phyloP scores from a whole-genome alignment of 2,329 filamentous ascomycete species.

The Fusarium penzigii region DNA sequence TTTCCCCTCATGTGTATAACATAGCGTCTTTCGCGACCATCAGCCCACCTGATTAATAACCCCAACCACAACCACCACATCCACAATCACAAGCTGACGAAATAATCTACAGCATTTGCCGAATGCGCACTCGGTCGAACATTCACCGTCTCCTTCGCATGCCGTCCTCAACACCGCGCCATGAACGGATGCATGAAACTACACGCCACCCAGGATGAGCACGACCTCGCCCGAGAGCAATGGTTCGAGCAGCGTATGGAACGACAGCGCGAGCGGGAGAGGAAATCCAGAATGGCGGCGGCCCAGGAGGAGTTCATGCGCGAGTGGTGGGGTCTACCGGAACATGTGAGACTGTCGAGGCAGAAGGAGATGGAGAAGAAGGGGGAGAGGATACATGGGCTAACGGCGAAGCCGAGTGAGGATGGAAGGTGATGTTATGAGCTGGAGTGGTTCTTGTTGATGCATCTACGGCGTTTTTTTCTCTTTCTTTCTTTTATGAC shows the following conservation, averaged over 20 bases:
- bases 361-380: conserved; percentile 48
- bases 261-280: conserved; percentile 67
- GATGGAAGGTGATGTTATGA: conserved; percentile 20
- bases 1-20: background rate
- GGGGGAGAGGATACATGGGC: conserved; percentile 58
- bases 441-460: background rate
- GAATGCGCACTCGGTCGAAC: conserved; percentile 85
- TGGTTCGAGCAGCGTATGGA: conserved; percentile 84
- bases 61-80: background rate
- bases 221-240: conserved; percentile 87
- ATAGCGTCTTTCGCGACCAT: background rate
- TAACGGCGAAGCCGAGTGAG: conserved; percentile 38
- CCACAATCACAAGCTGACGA: background rate
- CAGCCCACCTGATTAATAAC: conserved; percentile 3
- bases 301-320: conserved; percentile 66
- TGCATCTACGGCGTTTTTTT: too few species aligned
- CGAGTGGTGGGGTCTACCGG: conserved; percentile 68
- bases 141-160: conserved; percentile 84
- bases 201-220: conserved; percentile 80
- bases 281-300: conserved; percentile 57
- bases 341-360: conserved; percentile 53
- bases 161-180: conserved; percentile 72
- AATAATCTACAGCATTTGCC: conserved; percentile 70
- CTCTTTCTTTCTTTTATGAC: too few species aligned
- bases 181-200: conserved; percentile 96